Evolutionary conservation across 169 alveolate species (phyloP), one percentile per base, ranked within the genome.

Genomic region (Perkinsus chesapeaki): DNA sequence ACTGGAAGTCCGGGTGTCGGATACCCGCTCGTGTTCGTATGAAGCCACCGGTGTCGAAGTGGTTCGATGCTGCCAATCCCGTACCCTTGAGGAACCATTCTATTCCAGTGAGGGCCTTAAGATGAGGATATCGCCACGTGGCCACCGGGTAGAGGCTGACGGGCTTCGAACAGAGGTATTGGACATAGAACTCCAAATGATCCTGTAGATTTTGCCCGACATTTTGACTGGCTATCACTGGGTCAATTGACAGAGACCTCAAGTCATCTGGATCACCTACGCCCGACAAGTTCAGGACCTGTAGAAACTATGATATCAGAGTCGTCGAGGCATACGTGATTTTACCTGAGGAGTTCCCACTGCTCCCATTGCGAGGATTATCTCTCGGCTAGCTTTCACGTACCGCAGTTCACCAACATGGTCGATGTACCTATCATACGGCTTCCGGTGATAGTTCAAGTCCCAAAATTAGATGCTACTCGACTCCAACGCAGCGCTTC

Each of bases 131-230:
- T 10, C 91, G 92, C 43, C 73, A 91, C 93, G 91, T 39, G 47
- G 72, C 93, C 39, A 31, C 60, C 91, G 92, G 92, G 39, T 0
- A 92, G 9, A 39, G 48, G 39, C 39, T 39, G 36, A 60, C 91
- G 39, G 92, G 73, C 93, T 92, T 94, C 39, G 10, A 38, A 73
- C 91, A 3, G 0, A 39, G 39, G 27, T 48, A 39, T 47, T 92
- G 91, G 0, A 60, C 39, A 91, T 91, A 60, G 36, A 82, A 60
- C 43, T 94, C 94, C 48, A 91, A 43, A 37, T 94, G 95, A 38
- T 94, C 95, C 9, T 94, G 91, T 20, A 94, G 39, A 39, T 94
- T 94, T 73, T 94, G 39, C 37, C 95, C 95, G 12, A 94, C 95
- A n/a, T 94, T 92, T 19, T 91, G 94, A n/a, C 72, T 27, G 73